A percentile compares a stretch with the other conserved stretches of the same genome.
Conservation (phyloP, 208 protist species). For the Leishmania major region DNA sequence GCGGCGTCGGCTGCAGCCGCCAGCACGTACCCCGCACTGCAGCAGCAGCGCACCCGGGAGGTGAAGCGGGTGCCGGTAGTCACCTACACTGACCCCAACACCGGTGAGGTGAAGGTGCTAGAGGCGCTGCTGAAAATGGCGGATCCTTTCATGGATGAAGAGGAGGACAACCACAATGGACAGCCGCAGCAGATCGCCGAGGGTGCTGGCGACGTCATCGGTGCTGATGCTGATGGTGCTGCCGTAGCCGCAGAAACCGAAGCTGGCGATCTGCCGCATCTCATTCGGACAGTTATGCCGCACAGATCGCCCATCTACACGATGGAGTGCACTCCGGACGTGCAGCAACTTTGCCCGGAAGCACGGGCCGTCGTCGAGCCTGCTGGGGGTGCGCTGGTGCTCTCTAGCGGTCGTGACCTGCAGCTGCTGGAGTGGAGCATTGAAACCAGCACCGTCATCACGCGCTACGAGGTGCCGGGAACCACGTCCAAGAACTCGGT, state of each 20-base stretch:
- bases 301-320: conserved; percentile 51
- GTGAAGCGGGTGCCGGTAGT: conserved; percentile 57
- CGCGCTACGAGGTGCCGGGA: conserved; percentile 25
- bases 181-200: conserved; percentile 6
- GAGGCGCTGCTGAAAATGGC: conserved; percentile 21
- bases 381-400: conserved; percentile 18
- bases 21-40: not conserved
- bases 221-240: not conserved
- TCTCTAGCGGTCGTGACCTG: conserved; percentile 34
- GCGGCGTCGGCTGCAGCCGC: not conserved
- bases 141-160: conserved; percentile 53
- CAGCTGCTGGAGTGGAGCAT: conserved; percentile 41
- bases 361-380: conserved; percentile 15
- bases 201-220: conserved; percentile 13
- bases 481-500: conserved; percentile 25
- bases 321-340: conserved; percentile 29
- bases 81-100: conserved; percentile 29
- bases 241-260: not conserved
- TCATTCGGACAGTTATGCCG: conserved; percentile 32
- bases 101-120: conserved; percentile 26
- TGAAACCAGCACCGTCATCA: conserved; percentile 15
- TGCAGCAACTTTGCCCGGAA: conserved; percentile 24
- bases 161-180: conserved; percentile 1
- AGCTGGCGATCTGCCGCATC: conserved; percentile 20
- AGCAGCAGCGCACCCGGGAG: conserved; percentile 29